phyloP scores from a whole-genome alignment of 202 grass and related monocot species.

The Carex sylvatica region DNA sequence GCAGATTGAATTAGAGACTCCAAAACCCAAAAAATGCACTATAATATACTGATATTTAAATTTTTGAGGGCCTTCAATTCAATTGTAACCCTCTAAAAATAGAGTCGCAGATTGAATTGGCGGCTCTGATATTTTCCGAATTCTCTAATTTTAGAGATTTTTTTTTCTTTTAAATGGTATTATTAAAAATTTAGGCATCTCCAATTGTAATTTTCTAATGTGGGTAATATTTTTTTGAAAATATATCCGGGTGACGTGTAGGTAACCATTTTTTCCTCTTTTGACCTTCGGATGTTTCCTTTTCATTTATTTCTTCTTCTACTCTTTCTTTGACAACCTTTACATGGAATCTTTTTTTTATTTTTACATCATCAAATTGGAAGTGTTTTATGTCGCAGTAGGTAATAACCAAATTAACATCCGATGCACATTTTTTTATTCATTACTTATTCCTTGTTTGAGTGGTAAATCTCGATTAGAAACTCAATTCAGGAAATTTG shows the following conservation, averaged over 20 bases:
- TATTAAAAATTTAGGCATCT: too few species aligned
- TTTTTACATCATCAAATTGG: background rate
- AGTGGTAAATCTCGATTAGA: background rate
- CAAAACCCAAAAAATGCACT: too few species aligned
- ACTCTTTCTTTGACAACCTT: background rate
- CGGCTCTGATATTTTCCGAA: too few species aligned
- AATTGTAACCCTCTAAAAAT: too few species aligned
- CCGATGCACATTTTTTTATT: background rate
- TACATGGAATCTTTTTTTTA: background rate
- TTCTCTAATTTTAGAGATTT: too few species aligned
- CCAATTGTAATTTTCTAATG: too few species aligned
- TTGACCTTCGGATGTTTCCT: background rate
- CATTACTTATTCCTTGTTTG: background rate
- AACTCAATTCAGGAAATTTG: background rate
- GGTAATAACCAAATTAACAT: background rate
- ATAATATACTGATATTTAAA: too few species aligned
- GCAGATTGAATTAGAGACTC: too few species aligned
- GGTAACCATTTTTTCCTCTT: background rate
- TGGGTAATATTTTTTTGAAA: too few species aligned
- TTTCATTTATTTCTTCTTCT: background rate
- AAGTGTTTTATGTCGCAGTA: background rate
- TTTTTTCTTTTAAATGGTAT: too few species aligned
- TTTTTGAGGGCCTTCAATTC: too few species aligned
- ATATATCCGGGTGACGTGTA: background rate
- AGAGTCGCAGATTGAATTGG: too few species aligned